Percentiles rank a stretch among this genome's conserved stretches.
These are phyloP conservation scores for Micromonas commoda DNA, from an alignment of 139 green algal species.

Conservation along the genomic window DNA sequence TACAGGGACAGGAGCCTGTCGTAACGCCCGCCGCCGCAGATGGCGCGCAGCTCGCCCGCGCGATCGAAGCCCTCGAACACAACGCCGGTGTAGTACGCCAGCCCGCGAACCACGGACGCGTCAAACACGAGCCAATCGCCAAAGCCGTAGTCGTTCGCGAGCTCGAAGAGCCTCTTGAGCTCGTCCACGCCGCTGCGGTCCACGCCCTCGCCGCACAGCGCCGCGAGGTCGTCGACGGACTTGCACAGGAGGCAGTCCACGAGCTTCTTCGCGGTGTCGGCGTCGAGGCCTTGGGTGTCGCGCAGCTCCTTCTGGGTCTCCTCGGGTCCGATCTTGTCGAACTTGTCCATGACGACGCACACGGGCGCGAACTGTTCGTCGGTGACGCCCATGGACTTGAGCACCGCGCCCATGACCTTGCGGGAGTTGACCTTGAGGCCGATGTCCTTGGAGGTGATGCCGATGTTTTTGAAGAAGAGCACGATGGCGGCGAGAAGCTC, in stretches of 20 bases:
- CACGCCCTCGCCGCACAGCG: slow-evolving; percentile 11
- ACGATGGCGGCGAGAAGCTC: slow-evolving; percentile 88
- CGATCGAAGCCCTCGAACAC: slow-evolving; percentile 80
- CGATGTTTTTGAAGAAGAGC: slow-evolving; percentile 69
- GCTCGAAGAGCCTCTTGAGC: slow-evolving; percentile 67
- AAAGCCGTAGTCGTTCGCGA: slow-evolving; percentile 79
- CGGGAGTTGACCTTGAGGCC: slow-evolving; percentile 83
- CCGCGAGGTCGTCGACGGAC: background rate
- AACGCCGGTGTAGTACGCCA: slow-evolving; percentile 95
- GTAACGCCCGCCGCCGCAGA: slow-evolving; percentile 93
- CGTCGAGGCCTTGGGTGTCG: slow-evolving; percentile 70
- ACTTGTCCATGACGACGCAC: slow-evolving; percentile 90
- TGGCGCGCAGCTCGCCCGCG: slow-evolving; percentile 79
- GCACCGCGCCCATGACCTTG: slow-evolving; percentile 70
- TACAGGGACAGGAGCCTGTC: slow-evolving; percentile 75
- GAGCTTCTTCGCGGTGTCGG: slow-evolving; percentile 49
- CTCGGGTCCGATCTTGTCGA: slow-evolving; percentile 70
- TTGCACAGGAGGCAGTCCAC: slow-evolving; percentile 55
- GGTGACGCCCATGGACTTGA: slow-evolving; percentile 56
- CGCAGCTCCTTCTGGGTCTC: slow-evolving; percentile 63
- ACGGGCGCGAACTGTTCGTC: slow-evolving; percentile 55
- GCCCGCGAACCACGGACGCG: slow-evolving; percentile 79
- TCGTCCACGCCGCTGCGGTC: slow-evolving; percentile 58
- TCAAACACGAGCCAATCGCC: slow-evolving; percentile 91
- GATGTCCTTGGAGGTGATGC: slow-evolving; percentile 69